Conservation (phyloP, 805 yeast genomes). For the Saccharomycopsis sp. region DNA sequence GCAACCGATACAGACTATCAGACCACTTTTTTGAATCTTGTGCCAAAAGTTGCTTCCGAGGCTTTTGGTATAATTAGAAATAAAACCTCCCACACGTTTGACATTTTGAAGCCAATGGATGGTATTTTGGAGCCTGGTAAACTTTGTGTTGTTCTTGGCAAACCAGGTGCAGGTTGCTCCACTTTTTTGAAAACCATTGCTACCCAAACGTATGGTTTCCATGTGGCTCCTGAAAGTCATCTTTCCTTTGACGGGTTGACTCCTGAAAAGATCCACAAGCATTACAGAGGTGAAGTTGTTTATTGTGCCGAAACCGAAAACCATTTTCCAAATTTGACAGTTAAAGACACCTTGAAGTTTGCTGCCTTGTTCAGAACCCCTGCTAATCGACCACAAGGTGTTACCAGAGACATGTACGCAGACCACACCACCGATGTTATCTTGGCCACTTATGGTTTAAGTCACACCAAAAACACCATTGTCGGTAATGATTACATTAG, state of each 20-base stretch:
- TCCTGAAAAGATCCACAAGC: slow-evolving; percentile 35
- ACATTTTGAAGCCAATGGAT: slow-evolving; percentile 44
- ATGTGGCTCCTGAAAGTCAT: slow-evolving; percentile 35
- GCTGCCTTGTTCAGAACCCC: slow-evolving; percentile 53
- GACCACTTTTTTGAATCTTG: slow-evolving; percentile 30
- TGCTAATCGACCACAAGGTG: slow-evolving; percentile 42
- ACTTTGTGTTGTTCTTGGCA: slow-evolving; percentile 63
- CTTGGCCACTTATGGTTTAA: slow-evolving; percentile 41
- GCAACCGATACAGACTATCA: slow-evolving; percentile 59
- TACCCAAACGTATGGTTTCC: slow-evolving; percentile 47
- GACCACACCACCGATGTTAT: slow-evolving; percentile 40
- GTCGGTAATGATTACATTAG: slow-evolving; percentile 60
- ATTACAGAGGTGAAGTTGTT: slow-evolving; percentile 53
- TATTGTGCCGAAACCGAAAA: slow-evolving; percentile 57
- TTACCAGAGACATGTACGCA: slow-evolving; percentile 41
- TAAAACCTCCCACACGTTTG: slow-evolving; percentile 29
- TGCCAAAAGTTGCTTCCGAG: slow-evolving; percentile 26
- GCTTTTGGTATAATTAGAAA: slow-evolving; percentile 22
- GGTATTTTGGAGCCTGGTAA: slow-evolving; percentile 56
- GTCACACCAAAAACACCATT: slow-evolving; percentile 52
- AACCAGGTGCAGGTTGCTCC: slow-evolving; percentile 72
- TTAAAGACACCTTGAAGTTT: slow-evolving; percentile 48
- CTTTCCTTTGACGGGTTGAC: slow-evolving; percentile 44
- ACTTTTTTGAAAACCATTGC: slow-evolving; percentile 51
- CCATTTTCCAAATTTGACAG: slow-evolving; percentile 56